Base-by-base conservation (phyloP, 352 stramenopile genomes). In the Pythium periplocum region DNA sequence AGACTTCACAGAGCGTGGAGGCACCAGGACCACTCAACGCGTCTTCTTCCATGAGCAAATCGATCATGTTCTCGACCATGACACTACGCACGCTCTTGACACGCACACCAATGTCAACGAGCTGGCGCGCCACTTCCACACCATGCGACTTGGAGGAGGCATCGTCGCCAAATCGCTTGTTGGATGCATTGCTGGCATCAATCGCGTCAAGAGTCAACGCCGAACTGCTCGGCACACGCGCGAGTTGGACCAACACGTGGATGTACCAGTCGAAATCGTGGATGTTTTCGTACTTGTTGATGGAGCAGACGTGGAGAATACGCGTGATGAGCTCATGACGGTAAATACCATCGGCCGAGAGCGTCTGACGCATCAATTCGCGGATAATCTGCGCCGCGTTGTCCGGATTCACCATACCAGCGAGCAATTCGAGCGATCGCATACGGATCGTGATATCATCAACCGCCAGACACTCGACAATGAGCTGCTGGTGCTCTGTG, bases 371-470 rank as follows among this genome's bases (percentile, higher is more conserved):
- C 62, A 99, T 87, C 7, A 99, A 73, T 61, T 99, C 95, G 37
- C 86, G 79, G 37, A 99, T 96, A 49, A 99, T 90, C 44, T 98
- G 95, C 5, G 93, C 82, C 4, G 98, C 82, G 45, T 99, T 99
- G 35, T 97, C 90, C 31, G 93, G 84, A 10, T 90, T 98, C 6
- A 98, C 93, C 93, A 99, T 98, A 6, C 87, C 79, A 1, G 78
- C 84, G 1, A 99, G 65, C 48, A 99, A 78, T 61, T 98, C 94
- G 6, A 99, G 71, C n/a, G 97, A 84, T 33, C 96, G 83, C 60
- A 97, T 97, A 4, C 97, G 93, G 63, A 99, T 99, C 9, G 97
- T 99, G 26, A 99, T 95, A 71, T 99, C 97, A 48, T 99, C 96
- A 53, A 99, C 96, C 4, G 79, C 87, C 4, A 99, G 75, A 71